phyloP scores from a whole-genome alignment of 2,329 filamentous ascomycete species.

The Penicillium aurantiogriseum region DNA sequence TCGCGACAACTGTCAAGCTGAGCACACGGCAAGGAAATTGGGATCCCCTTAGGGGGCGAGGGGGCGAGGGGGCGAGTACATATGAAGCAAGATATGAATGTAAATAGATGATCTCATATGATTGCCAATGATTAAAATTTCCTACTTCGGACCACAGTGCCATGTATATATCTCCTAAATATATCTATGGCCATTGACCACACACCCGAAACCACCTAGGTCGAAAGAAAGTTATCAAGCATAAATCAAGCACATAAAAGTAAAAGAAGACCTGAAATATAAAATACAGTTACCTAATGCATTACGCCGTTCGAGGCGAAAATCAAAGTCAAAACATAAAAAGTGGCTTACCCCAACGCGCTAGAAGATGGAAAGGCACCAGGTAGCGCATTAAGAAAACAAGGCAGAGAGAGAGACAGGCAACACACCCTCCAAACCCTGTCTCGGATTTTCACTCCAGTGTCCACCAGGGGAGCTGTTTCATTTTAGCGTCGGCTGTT shows the following conservation, averaged over 20 bases:
- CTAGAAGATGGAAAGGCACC: not conserved
- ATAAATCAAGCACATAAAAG: not conserved
- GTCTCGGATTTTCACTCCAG: slow-evolving; percentile 14
- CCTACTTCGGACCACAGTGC: not conserved
- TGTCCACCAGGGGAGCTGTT: slow-evolving; percentile 8
- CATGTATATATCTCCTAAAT: no score
- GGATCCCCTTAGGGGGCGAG: not conserved
- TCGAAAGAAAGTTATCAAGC: not conserved
- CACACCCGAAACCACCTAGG: not conserved
- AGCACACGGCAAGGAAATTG: slow-evolving; percentile 10
- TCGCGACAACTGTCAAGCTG: slow-evolving; percentile 9
- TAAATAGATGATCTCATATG: not conserved
- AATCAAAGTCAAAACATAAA: not conserved
- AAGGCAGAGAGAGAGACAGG: slow-evolving; percentile 16
- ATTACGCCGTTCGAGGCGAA: not conserved
- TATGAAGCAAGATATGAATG: not conserved
- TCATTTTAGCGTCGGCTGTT: slow-evolving; percentile 12
- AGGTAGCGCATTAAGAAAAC: slow-evolving; percentile 16
- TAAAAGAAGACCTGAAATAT: not conserved
- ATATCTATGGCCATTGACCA: not conserved
- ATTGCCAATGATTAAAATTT: not conserved
- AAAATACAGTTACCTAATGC: not conserved
- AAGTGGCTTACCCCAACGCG: not conserved
- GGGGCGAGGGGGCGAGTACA: no score
- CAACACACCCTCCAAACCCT: slow-evolving; percentile 10